A percentile compares a stretch with the other conserved stretches of the same genome.
phyloP scores from a whole-genome alignment of 257 asterid genomes.

The Echium plantagineum region DNA sequence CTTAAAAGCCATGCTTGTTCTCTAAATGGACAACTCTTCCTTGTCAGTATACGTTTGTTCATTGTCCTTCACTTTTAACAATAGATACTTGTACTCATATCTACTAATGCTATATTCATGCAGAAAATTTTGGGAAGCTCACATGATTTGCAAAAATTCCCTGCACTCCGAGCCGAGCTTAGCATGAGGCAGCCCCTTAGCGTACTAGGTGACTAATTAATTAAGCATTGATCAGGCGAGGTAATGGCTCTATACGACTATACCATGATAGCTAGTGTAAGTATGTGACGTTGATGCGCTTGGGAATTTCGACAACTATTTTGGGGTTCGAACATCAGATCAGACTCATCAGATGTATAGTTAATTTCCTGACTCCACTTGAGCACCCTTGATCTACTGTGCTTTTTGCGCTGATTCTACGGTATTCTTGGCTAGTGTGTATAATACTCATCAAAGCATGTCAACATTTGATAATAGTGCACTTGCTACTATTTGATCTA shows the following conservation, averaged over 20 bases:
- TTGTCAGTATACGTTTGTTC: neutral
- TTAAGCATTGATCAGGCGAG: constrained; percentile 10
- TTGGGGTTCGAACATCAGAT: neutral
- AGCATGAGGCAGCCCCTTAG: constrained; percentile 91
- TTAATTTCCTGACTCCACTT: neutral
- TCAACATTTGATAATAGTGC: too few relatives aligned
- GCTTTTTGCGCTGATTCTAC: neutral
- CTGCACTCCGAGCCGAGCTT: constrained; percentile 68
- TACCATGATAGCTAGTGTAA: neutral
- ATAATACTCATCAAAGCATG: too few relatives aligned
- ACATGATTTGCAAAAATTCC: constrained; percentile 57
- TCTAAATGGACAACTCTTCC: neutral
- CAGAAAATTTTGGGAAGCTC: constrained; percentile 65
- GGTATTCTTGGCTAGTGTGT: too few relatives aligned
- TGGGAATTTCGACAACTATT: neutral
- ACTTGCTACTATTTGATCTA: too few relatives aligned
- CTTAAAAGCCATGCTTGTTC: too few relatives aligned
- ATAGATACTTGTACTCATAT: neutral
- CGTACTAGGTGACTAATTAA: constrained; percentile 65
- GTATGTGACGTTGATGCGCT: neutral
- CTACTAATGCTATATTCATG: constrained; percentile 6
- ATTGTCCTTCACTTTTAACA: neutral
- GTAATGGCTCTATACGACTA: neutral
- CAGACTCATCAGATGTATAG: neutral
- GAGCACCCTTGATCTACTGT: neutral